Evolutionary conservation across 2,329 filamentous ascomycete genomes (phyloP).

Genomic region (Setomelanomma holmii): DNA sequence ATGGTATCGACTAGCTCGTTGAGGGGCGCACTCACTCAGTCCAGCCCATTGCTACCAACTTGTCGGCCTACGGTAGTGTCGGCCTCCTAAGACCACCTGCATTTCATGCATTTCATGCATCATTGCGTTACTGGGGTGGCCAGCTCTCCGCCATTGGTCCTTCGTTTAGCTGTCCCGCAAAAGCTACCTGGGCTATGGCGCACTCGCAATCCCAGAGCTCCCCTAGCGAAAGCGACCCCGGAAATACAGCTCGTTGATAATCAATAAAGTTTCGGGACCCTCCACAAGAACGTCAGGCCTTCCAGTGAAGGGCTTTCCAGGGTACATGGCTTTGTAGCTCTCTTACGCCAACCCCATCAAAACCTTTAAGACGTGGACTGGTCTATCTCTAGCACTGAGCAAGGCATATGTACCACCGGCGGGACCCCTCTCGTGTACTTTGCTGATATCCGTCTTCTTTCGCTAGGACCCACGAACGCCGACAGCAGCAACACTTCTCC

Average conservation of each 20-base stretch:
- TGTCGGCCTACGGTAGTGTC: background rate
- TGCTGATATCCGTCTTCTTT: too few relatives aligned
- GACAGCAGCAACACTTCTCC: background rate
- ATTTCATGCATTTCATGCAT: too few relatives aligned
- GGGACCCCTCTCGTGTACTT: too few relatives aligned
- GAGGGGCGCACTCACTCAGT: too few relatives aligned
- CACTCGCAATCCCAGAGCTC: background rate
- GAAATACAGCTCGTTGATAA: background rate
- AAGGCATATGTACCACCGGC: too few relatives aligned
- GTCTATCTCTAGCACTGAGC: too few relatives aligned
- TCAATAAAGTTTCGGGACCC: background rate
- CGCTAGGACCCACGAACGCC: background rate
- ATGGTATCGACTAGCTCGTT: too few relatives aligned
- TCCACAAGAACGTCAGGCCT: background rate
- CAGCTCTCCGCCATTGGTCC: background rate
- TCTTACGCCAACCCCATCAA: background rate
- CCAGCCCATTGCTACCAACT: background rate
- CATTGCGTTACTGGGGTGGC: background rate
- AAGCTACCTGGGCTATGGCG: background rate
- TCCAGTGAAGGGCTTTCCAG: background rate
- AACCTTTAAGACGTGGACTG: background rate
- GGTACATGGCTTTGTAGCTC: background rate
- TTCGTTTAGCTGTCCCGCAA: background rate
- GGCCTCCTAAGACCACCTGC: background rate
- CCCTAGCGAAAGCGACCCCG: background rate